Conservation (phyloP, 768 basidiomycete species). For the Calvatia gigantea region DNA sequence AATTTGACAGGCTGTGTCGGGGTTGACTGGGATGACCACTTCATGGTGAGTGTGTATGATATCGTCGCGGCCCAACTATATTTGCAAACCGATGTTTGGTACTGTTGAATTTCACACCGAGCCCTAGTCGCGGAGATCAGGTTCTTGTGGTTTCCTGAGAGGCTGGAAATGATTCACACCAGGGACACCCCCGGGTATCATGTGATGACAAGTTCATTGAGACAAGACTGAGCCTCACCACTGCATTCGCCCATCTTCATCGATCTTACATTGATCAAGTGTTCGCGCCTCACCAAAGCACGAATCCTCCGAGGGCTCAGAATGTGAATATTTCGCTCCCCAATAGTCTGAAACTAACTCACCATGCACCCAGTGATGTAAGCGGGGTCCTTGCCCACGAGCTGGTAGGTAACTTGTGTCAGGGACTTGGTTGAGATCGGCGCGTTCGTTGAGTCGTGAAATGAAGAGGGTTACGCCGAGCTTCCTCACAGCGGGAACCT, state of each 20-base stretch:
- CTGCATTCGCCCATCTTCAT: constrained; percentile 27
- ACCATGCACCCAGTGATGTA: constrained; percentile 10
- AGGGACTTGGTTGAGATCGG: constrained; percentile 9
- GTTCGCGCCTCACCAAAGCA: not conserved
- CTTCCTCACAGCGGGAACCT: constrained; percentile 15
- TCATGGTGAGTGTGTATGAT: not conserved
- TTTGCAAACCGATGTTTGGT: too few species aligned
- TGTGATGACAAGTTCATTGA: constrained; percentile 13
- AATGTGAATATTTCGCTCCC: constrained; percentile 11
- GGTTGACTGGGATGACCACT: constrained; percentile 8
- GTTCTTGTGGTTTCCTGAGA: constrained; percentile 18
- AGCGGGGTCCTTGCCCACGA: constrained; percentile 12
- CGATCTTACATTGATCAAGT: constrained; percentile 18
- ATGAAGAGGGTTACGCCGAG: constrained; percentile 21
- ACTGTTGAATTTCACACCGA: too few species aligned
- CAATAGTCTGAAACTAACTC: constrained; percentile 1
- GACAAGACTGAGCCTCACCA: constrained; percentile 5
- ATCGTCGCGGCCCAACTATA: too few species aligned
- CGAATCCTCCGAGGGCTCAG: constrained; percentile 6
- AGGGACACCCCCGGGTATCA: constrained; percentile 9
- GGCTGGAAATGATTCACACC: constrained; percentile 22
- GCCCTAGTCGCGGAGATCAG: too few species aligned
- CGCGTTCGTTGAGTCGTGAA: constrained; percentile 7
- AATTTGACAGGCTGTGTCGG: constrained; percentile 11
- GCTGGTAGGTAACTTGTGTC: constrained; percentile 20